phyloP scores from a whole-genome alignment of 2,329 filamentous ascomycete genomes.

The Bisporella sp. region DNA sequence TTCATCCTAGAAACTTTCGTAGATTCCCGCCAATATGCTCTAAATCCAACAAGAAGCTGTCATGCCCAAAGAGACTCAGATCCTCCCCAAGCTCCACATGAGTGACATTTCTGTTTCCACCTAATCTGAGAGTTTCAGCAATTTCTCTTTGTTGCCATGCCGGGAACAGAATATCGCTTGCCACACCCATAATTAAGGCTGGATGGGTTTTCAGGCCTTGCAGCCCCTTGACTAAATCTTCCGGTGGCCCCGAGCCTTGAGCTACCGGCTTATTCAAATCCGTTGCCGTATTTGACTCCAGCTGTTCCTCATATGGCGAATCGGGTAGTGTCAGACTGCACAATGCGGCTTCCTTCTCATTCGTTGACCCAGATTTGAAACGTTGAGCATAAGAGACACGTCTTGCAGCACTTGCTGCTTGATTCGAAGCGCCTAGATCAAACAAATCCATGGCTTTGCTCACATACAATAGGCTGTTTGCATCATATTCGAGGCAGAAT shows the following conservation, averaged over 20 bases:
- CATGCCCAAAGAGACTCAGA: constrained; percentile 90
- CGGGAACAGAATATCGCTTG: constrained; percentile 93
- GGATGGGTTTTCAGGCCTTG: constrained; percentile 66
- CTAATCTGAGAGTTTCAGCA: constrained; percentile 69
- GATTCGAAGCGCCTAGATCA: constrained; percentile 71
- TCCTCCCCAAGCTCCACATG: constrained; percentile 93
- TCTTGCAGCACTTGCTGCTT: constrained; percentile 53
- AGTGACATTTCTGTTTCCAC: constrained; percentile 73
- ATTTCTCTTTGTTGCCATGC: constrained; percentile 98
- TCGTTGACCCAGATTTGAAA: constrained; percentile 37
- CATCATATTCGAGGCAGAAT: constrained; percentile 93
- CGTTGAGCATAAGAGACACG: constrained; percentile 53
- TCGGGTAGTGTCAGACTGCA: constrained; percentile 82
- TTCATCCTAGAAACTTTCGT: constrained; percentile 66
- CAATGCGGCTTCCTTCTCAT: constrained; percentile 29
- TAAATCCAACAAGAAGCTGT: constrained; percentile 89
- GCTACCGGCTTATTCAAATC: constrained; percentile 27
- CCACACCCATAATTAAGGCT: constrained; percentile 85
- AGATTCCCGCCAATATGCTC: constrained; percentile 86
- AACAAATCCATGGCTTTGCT: constrained; percentile 99
- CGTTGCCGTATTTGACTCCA: constrained; percentile 36
- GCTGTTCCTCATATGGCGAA: constrained; percentile 79
- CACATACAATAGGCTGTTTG: constrained; percentile 91
- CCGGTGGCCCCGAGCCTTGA: constrained; percentile 52
- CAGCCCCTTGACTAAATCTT: constrained; percentile 74